These are phyloP conservation scores for Solanum neorickii DNA, from an alignment of 257 asterid species.

Conservation along the genomic window DNA sequence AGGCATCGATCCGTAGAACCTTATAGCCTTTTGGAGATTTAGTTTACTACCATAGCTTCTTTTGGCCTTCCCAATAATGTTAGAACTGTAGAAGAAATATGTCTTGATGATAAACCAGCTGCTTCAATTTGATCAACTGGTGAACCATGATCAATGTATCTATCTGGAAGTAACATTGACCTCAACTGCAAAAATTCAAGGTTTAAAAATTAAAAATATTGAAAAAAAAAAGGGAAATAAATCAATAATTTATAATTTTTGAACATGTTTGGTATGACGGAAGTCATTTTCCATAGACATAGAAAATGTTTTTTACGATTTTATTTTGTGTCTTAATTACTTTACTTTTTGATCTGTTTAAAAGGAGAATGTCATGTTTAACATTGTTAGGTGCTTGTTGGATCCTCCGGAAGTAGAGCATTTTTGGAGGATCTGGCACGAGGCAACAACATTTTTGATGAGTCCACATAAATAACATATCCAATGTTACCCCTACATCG, in stretches of 20 bases:
- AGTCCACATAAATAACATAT: not conserved
- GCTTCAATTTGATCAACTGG: constrained; percentile 65
- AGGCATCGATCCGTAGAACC: not conserved
- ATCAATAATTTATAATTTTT: not conserved
- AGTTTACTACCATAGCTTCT: constrained; percentile 38
- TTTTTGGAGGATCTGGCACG: not conserved
- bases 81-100: constrained; percentile 51
- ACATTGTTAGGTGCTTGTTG: not conserved
- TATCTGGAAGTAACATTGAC: constrained; percentile 69
- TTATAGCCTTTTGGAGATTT: not conserved
- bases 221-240: not conserved
- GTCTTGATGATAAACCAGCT: constrained; percentile 61
- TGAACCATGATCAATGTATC: constrained; percentile 72
- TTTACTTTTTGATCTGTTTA: not conserved
- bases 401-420: not conserved
- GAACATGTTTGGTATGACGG: not conserved
- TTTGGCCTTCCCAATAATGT: constrained; percentile 50
- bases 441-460: not conserved
- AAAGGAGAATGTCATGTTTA: not conserved
- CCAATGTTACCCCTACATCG: not conserved
- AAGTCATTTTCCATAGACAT: not conserved
- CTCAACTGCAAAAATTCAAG: constrained; percentile 38
- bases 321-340: not conserved
- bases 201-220: not conserved
- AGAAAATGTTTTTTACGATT: not conserved